Evolutionary conservation across 345 rosid genomes (phyloP).

Genomic region (Brassica nigra): DNA sequence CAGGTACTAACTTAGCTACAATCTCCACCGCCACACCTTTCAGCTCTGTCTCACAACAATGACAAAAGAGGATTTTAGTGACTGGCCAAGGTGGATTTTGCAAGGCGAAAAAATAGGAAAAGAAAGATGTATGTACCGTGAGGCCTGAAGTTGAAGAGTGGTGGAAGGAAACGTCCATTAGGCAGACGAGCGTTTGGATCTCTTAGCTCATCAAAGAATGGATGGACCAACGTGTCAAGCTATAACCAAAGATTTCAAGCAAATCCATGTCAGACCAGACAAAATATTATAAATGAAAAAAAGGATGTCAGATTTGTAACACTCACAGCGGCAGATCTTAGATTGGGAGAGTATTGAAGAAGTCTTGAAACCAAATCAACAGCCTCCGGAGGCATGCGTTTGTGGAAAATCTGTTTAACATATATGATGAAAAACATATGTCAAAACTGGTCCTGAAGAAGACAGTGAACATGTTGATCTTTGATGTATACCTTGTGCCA

Average conservation of each 20-base stretch:
- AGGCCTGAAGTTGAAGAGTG: constrained; percentile 81
- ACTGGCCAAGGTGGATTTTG: not conserved
- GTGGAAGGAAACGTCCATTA: constrained; percentile 86
- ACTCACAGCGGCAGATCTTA: constrained; percentile 89
- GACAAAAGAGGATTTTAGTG: not conserved
- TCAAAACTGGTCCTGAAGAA: not conserved
- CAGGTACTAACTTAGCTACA: constrained; percentile 71
- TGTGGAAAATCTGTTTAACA: constrained; percentile 72
- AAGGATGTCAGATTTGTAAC: constrained; percentile 17
- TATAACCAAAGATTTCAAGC: constrained; percentile 34
- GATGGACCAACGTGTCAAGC: constrained; percentile 88
- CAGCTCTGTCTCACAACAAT: constrained; percentile 56
- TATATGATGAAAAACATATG: not conserved
- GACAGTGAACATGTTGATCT: not conserved
- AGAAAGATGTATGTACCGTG: constrained; percentile 53
- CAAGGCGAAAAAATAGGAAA: not conserved
- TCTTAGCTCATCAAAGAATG: constrained; percentile 94
- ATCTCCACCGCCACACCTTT: constrained; percentile 76
- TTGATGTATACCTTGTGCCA: constrained; percentile 84
- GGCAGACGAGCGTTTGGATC: constrained; percentile 79
- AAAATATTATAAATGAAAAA: not conserved
- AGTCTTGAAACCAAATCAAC: constrained; percentile 95
- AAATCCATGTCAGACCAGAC: constrained; percentile 1
- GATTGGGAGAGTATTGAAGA: constrained; percentile 93
- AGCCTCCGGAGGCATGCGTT: constrained; percentile 96